These are phyloP conservation scores for Chalciporus chontae DNA, from an alignment of 768 basidiomycete species.

Conservation along the genomic window DNA sequence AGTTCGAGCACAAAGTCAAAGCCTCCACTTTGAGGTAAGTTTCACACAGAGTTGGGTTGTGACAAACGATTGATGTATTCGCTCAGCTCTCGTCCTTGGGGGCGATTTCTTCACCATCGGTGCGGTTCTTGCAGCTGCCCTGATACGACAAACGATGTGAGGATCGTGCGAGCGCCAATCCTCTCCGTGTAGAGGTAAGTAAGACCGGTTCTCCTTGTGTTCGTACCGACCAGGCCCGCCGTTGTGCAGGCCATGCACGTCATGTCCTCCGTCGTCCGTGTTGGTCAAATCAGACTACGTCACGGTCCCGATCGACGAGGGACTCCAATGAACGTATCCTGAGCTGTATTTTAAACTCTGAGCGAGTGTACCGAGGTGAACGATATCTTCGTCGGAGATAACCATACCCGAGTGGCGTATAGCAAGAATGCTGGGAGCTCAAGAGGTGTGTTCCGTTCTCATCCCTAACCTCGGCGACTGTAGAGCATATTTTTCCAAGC, in stretches of 20 bases:
- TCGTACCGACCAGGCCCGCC: neutral
- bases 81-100: conserved; percentile 75
- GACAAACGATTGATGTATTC: neutral
- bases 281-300: conserved; percentile 97
- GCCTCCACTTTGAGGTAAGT: conserved; percentile 80
- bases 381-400: conserved; percentile 76
- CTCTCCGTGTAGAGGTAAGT: conserved; percentile 83
- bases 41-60: neutral
- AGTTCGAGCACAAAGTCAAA: conserved; percentile 86
- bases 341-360: conserved; percentile 93
- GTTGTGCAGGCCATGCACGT: conserved; percentile 81
- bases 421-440: conserved; percentile 94
- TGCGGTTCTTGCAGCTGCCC: conserved; percentile 76
- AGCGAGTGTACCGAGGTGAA: conserved; percentile 59
- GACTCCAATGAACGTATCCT: conserved; percentile 95
- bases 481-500: neutral
- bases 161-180: conserved; percentile 60
- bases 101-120: conserved; percentile 99
- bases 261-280: conserved; percentile 95
- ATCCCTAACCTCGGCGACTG: neutral
- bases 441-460: conserved; percentile 58
- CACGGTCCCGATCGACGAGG: conserved; percentile 93
- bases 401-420: conserved; percentile 90
- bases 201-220: conserved; percentile 9
- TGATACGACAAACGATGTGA: conserved; percentile 51